Evolutionary conservation across 352 stramenopile species (phyloP).

Genomic region (Lagenidium sp.): DNA sequence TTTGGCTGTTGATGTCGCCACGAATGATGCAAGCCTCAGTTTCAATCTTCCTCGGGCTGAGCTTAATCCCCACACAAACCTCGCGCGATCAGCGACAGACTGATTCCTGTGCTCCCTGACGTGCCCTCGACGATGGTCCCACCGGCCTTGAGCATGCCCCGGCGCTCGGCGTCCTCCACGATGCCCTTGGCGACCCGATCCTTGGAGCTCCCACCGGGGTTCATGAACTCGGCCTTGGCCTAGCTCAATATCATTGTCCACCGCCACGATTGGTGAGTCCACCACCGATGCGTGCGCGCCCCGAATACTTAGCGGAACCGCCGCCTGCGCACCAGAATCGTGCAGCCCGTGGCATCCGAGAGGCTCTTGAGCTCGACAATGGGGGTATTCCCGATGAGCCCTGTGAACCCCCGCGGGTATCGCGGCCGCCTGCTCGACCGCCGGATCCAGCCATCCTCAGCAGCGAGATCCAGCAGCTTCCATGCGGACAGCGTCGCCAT

Average conservation of each 20-base stretch:
- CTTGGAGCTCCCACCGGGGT: slow-evolving; percentile 96
- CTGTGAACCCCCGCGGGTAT: slow-evolving; percentile 60
- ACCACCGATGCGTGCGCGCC: too few relatives aligned
- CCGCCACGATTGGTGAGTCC: too few relatives aligned
- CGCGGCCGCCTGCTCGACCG: slow-evolving; percentile 9
- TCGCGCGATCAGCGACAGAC: slow-evolving; percentile 89
- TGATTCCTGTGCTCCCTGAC: slow-evolving; percentile 97
- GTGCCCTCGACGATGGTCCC: slow-evolving; percentile 97
- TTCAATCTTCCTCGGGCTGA: background rate
- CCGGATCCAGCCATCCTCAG: slow-evolving; percentile 1
- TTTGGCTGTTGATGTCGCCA: slow-evolving; percentile 34
- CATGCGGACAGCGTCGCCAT: slow-evolving; percentile 60
- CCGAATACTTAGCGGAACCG: too few relatives aligned
- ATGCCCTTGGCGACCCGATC: slow-evolving; percentile 95
- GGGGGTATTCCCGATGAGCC: slow-evolving; percentile 91
- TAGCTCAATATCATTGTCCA: too few relatives aligned
- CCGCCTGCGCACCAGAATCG: slow-evolving; percentile 76
- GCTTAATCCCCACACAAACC: slow-evolving; percentile 18
- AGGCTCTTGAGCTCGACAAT: slow-evolving; percentile 87
- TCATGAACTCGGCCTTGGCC: slow-evolving; percentile 95
- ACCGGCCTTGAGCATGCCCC: slow-evolving; percentile 79
- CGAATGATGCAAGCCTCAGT: background rate
- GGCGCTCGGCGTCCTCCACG: slow-evolving; percentile 89
- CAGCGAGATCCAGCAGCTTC: slow-evolving; percentile 51
- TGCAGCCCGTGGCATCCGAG: slow-evolving; percentile 87